These are phyloP conservation scores for Rubia occidens DNA, from an alignment of 305 asterid genomes.

Conservation along the genomic window DNA sequence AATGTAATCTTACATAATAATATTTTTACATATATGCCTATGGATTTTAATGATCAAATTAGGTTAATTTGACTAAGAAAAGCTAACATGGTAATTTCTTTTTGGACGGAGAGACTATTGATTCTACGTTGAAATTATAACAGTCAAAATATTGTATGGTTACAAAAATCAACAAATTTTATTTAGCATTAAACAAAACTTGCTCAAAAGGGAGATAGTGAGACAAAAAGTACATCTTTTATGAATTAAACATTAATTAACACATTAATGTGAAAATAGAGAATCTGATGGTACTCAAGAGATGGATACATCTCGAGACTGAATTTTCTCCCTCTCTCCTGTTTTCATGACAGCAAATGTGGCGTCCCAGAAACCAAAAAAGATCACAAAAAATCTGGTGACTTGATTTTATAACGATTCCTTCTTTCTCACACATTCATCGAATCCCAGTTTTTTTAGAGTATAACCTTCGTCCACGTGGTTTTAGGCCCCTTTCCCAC, in stretches of 20 bases:
- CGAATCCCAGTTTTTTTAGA: not conserved
- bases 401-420: slow-evolving; percentile 24
- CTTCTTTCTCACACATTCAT: slow-evolving; percentile 12
- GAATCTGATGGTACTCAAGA: not conserved
- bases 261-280: not conserved
- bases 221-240: not conserved
- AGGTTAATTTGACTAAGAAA: too few species aligned
- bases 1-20: too few species aligned
- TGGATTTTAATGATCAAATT: too few species aligned
- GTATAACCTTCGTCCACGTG: not conserved
- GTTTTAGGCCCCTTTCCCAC: not conserved
- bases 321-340: not conserved
- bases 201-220: not conserved
- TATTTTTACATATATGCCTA: too few species aligned
- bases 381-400: slow-evolving; percentile 34
- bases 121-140: too few species aligned
- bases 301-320: not conserved
- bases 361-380: slow-evolving; percentile 29
- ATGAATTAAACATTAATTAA: not conserved
- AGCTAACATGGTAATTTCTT: too few species aligned
- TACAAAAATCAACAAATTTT: not conserved
- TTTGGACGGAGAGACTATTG: too few species aligned
- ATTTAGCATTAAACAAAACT: not conserved
- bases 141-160: not conserved
- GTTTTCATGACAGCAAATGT: slow-evolving; percentile 15